These are phyloP conservation scores for Elongisporangium prolatum DNA, from an alignment of 352 stramenopile species.

Conservation along the genomic window DNA sequence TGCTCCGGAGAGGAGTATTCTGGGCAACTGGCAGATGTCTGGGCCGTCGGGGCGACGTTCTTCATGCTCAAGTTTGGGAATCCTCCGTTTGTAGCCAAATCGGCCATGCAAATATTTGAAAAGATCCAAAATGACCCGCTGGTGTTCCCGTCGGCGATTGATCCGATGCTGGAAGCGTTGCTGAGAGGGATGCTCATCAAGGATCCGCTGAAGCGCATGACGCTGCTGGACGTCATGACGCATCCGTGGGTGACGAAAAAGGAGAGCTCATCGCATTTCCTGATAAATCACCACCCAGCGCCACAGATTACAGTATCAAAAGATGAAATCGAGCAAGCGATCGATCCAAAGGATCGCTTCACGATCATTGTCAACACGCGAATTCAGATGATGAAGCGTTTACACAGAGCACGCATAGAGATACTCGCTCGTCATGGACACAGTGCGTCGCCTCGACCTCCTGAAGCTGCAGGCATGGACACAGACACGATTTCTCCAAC, in stretches of 20 bases:
- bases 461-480: constrained; percentile 10
- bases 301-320: constrained; percentile 57
- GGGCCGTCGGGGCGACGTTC: constrained; percentile 85
- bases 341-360: constrained; percentile 49
- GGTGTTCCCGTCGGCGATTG: constrained; percentile 49
- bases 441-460: constrained; percentile 3
- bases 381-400: constrained; percentile 61
- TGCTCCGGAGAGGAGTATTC: constrained; percentile 81
- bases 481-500: constrained; percentile 2
- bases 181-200: constrained; percentile 68
- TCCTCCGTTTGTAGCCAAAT: constrained; percentile 88
- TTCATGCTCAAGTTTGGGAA: constrained; percentile 88
- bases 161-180: constrained; percentile 52
- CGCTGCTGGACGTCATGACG: constrained; percentile 60
- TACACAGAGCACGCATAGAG: constrained; percentile 38
- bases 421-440: constrained; percentile 18
- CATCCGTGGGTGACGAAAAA: constrained; percentile 80
- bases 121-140: constrained; percentile 80
- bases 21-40: constrained; percentile 88
- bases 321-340: constrained; percentile 75
- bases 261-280: constrained; percentile 22
- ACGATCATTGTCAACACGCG: constrained; percentile 63
- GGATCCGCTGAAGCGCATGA: constrained; percentile 44
- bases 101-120: constrained; percentile 84
- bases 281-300: constrained; percentile 13